phyloP scores from a whole-genome alignment of 192 early-diverging fungal species.

The Backusella mclennaniae region DNA sequence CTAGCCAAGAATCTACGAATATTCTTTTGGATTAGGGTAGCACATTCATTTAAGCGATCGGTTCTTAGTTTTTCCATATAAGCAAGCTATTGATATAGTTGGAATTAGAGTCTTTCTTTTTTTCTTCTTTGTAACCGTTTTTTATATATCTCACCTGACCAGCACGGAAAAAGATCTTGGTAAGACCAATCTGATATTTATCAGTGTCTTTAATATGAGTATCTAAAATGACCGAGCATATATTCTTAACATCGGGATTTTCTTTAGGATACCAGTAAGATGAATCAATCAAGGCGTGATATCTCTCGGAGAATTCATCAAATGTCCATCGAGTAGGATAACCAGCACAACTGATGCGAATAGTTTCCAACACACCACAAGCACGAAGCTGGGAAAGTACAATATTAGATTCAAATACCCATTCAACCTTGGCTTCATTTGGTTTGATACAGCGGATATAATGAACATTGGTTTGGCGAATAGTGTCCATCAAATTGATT shows the following conservation, averaged over 20 bases:
- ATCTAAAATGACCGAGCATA: constrained; percentile 62
- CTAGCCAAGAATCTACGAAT: constrained; percentile 69
- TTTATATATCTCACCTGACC: constrained; percentile 58
- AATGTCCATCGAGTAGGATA: constrained; percentile 95
- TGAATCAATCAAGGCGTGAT: constrained; percentile 58
- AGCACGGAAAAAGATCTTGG: constrained; percentile 99
- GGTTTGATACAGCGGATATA: constrained; percentile 99
- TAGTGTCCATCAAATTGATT: constrained; percentile 93
- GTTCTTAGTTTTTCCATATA: constrained; percentile 86
- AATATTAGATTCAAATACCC: constrained; percentile 92
- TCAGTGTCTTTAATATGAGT: constrained; percentile 74
- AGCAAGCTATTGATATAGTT: constrained; percentile 45
- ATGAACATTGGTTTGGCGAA: constrained; percentile 88
- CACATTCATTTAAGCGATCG: constrained; percentile 80
- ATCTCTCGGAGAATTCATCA: constrained; percentile 85
- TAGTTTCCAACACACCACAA: constrained; percentile 99
- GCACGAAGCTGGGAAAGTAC: constrained; percentile 93
- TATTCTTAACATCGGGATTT: constrained; percentile 47
- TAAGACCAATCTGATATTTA: constrained; percentile 90
- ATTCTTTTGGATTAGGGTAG: constrained; percentile 88
- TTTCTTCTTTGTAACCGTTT: neutral
- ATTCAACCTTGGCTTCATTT: constrained; percentile 90
- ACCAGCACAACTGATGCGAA: constrained; percentile 97
- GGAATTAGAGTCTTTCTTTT: neutral
- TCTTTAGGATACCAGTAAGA: constrained; percentile 43